Percentiles rank a stretch among this genome's conserved stretches.
Conservation (phyloP, 768 basidiomycete genomes). For the Collybia sordida region DNA sequence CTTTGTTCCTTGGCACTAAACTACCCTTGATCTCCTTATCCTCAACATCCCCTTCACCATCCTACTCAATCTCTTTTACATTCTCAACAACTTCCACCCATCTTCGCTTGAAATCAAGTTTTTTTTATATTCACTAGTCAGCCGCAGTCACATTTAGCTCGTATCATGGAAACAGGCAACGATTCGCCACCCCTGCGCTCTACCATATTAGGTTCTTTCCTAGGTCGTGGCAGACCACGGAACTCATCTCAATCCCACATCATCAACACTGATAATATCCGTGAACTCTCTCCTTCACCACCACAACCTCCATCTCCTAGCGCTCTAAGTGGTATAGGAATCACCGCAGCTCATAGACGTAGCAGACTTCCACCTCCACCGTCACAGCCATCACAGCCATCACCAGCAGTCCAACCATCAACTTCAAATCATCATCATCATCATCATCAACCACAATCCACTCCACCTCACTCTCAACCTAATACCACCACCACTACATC, state of each 20-base stretch:
- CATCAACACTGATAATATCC: slow-evolving; percentile 28
- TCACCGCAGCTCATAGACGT: no score
- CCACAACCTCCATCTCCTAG: slow-evolving; percentile 35
- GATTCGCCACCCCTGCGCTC: slow-evolving; percentile 49
- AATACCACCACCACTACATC: slow-evolving; percentile 18
- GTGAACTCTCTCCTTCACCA: slow-evolving; percentile 47
- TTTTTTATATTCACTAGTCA: no score
- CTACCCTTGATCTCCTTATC: slow-evolving; percentile 5
- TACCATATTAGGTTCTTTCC: slow-evolving; percentile 71
- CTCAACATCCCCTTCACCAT: no score
- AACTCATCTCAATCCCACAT: slow-evolving; percentile 65
- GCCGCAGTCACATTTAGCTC: not conserved
- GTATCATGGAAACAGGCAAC: slow-evolving; percentile 32
- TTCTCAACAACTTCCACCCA: slow-evolving; percentile 8
- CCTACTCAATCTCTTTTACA: slow-evolving; percentile 2
- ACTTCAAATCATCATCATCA: slow-evolving; percentile 30
- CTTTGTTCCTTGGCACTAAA: slow-evolving; percentile 7
- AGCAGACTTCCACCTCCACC: slow-evolving; percentile 17
- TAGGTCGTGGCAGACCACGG: slow-evolving; percentile 62
- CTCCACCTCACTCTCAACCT: no score
- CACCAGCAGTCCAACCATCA: slow-evolving; percentile 31
- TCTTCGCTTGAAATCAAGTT: no score
- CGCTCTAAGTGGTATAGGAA: slow-evolving; percentile 14
- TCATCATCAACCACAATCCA: slow-evolving; percentile 30
- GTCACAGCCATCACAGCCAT: slow-evolving; percentile 29